Base-by-base conservation (phyloP, 495 filamentous ascomycete species). In the Neurospora sublineolata region DNA sequence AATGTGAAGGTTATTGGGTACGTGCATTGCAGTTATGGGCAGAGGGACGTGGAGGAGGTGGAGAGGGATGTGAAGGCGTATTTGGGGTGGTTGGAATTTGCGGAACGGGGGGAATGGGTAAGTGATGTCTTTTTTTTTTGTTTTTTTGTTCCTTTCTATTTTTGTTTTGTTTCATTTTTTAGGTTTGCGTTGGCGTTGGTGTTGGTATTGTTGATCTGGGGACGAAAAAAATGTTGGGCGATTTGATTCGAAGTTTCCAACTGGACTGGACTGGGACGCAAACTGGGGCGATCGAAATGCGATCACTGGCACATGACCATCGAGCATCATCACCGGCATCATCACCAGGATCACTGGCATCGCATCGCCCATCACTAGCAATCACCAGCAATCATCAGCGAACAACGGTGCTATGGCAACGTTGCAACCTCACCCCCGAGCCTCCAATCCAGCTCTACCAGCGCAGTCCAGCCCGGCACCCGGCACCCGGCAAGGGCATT, bases 1-100 rank as follows among this genome's bases (percentile, higher is more conserved):
- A 88, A 88, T 76, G 84, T 87, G 18, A 80, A 76, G 12, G 80
- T 87, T 6, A 73, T 89, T 58, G 87, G 87, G 14, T 89, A 89
- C 75, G 84, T 89, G 44, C 80, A 83, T 67, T 87, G 84, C 30
- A 80, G 79, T 41, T 89, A 85, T 70, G 82, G 83, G 9, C 75
- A 79, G 36, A 80, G 86, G 33, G 77, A 83, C n/a, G 71, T 83
- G 11, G 79, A 73, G 18, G 71, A 79, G 18, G 77, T 86, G 27
- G 76, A 79, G 60, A 72, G 72, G 41, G 87, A 89, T 11, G 73
- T 60, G 23, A 11, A 9, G 5, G 27, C 2, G 14, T 60, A 60
- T 33, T 60, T 60, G 52, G 14, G 23, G 27, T 33, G 52, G 52
- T 60, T 60, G 52, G 52, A 60, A 7, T 60, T 60, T 60, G 52